Conservation (phyloP, 441 rosid species). For the Syzygium syzygioides region DNA sequence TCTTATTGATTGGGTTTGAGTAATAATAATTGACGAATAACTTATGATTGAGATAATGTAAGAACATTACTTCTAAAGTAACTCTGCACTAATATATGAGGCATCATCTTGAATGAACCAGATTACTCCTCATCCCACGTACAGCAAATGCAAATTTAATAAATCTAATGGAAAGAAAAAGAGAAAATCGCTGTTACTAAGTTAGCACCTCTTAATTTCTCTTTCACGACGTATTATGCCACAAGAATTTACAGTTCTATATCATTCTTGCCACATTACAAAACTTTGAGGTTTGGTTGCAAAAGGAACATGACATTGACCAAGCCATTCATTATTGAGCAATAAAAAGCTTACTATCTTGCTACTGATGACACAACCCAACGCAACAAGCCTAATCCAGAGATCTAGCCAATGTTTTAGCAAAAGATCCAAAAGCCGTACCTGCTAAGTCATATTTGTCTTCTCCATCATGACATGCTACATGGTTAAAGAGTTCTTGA, state of each 20-base stretch:
- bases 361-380: background rate
- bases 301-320: background rate
- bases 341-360: background rate
- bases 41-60: background rate
- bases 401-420: background rate
- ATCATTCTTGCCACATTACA: background rate
- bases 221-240: background rate
- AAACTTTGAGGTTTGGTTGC: background rate
- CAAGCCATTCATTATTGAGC: background rate
- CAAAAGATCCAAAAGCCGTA: constrained; percentile 12
- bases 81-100: background rate
- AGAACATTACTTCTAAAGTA: background rate
- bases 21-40: background rate
- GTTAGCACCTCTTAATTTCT: background rate
- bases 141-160: background rate
- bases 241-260: background rate
- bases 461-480: constrained; percentile 21
- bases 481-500: constrained; percentile 36
- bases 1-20: background rate
- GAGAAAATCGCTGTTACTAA: background rate
- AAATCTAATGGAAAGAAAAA: background rate
- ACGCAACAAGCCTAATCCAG: background rate
- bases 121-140: background rate
- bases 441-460: constrained; percentile 41
- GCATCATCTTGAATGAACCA: background rate